A percentile compares a stretch with the other conserved stretches of the same genome.
Conservation (phyloP, 345 rosid genomes). For the Sisymbrium irio region DNA sequence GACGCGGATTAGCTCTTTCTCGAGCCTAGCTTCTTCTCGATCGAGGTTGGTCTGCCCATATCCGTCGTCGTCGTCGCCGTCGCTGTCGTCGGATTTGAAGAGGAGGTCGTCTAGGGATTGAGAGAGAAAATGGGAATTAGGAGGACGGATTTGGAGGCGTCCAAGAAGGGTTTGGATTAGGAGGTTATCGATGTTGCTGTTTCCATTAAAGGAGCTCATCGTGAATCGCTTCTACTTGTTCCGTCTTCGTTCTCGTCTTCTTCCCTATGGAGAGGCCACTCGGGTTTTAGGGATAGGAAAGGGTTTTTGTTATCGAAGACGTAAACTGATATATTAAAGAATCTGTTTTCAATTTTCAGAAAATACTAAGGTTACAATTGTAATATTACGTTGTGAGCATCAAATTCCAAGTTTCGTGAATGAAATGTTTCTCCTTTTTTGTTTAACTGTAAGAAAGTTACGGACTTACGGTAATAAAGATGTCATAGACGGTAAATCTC, state of each 20-base stretch:
- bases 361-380: not conserved
- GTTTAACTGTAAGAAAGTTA: too few relatives aligned
- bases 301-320: constrained; percentile 20
- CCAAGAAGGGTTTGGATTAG: constrained; percentile 76
- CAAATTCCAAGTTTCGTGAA: too few relatives aligned
- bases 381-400: not conserved
- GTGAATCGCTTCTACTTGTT: not conserved
- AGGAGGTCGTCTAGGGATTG: constrained; percentile 86
- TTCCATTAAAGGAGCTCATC: constrained; percentile 63
- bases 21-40: constrained; percentile 80
- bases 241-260: not conserved
- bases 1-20: constrained; percentile 70
- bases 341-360: not conserved
- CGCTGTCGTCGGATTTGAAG: constrained; percentile 56
- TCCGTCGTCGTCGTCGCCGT: constrained; percentile 41
- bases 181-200: constrained; percentile 64
- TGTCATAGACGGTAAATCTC: not conserved
- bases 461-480: too few relatives aligned
- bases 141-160: constrained; percentile 79
- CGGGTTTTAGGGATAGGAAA: constrained; percentile 30
- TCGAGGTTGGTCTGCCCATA: constrained; percentile 53
- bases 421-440: too few relatives aligned
- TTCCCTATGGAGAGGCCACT: not conserved
- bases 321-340: not conserved
- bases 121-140: constrained; percentile 49